Percentiles rank a stretch among this genome's conserved stretches.
These are phyloP conservation scores for Saturnispora ahearnii DNA, from an alignment of 805 yeast species.

Conservation along the genomic window DNA sequence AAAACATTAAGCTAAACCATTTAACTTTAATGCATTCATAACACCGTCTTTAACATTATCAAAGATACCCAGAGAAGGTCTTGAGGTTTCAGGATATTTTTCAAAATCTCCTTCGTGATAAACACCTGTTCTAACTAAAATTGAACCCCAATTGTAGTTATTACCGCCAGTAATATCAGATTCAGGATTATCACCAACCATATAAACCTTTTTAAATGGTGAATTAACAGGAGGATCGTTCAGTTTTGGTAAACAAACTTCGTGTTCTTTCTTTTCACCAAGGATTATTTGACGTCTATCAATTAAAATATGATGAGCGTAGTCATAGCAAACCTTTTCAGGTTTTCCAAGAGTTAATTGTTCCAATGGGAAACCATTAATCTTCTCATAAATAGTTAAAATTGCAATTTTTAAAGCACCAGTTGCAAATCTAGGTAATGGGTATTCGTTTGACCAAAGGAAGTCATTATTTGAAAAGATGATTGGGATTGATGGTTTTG, in stretches of 20 bases:
- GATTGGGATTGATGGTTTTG: constrained; percentile 15
- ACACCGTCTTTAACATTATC: constrained; percentile 42
- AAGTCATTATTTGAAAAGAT: constrained; percentile 78
- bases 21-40: constrained; percentile 16
- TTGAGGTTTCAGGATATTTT: constrained; percentile 23
- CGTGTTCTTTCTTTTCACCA: constrained; percentile 13
- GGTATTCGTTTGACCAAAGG: constrained; percentile 79
- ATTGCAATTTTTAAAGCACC: constrained; percentile 70
- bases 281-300: constrained; percentile 37
- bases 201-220: constrained; percentile 60
- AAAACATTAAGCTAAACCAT: constrained; percentile 11
- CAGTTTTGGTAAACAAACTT: constrained; percentile 34
- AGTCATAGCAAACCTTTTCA: constrained; percentile 66
- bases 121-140: constrained; percentile 84
- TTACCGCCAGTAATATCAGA: constrained; percentile 89
- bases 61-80: constrained; percentile 42
- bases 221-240: constrained; percentile 31
- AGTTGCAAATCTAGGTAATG: constrained; percentile 77
- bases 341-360: constrained; percentile 76
- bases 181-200: constrained; percentile 97
- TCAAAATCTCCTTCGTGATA: constrained; percentile 52
- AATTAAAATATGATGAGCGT: constrained; percentile 63
- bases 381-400: constrained; percentile 44
- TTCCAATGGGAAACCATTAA: constrained; percentile 35
- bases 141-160: constrained; percentile 78